Percentiles rank a stretch among this genome's conserved stretches.
These are phyloP conservation scores for Aureobasidium sp. DNA, from an alignment of 2,329 filamentous ascomycete genomes.

Conservation along the genomic window DNA sequence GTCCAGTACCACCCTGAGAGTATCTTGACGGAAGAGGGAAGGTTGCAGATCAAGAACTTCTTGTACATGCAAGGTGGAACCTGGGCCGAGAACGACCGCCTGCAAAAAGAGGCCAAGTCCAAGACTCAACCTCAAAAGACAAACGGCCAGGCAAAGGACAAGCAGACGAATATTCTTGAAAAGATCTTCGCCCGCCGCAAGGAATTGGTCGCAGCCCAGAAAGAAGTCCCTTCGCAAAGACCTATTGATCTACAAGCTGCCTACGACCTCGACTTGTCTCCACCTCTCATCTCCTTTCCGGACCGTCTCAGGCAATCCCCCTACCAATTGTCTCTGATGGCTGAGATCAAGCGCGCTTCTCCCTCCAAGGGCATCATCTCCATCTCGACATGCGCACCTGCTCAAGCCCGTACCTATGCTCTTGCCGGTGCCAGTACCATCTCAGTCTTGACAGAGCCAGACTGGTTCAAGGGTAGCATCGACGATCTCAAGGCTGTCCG, in stretches of 20 bases:
- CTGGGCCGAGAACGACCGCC: slow-evolving; percentile 70
- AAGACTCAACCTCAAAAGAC: slow-evolving; percentile 29
- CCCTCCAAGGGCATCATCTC: slow-evolving; percentile 95
- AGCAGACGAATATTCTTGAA: slow-evolving; percentile 80
- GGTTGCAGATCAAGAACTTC: slow-evolving; percentile 89
- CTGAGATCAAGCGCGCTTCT: slow-evolving; percentile 93
- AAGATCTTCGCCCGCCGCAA: slow-evolving; percentile 81
- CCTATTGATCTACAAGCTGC: slow-evolving; percentile 77
- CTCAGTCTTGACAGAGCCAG: slow-evolving; percentile 94
- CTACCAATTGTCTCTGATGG: slow-evolving; percentile 87
- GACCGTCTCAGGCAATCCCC: slow-evolving; percentile 72
- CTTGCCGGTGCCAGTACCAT: slow-evolving; percentile 93
- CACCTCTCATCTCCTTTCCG: slow-evolving; percentile 74
- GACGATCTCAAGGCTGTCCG: slow-evolving; percentile 85
- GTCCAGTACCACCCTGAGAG: slow-evolving; percentile 98
- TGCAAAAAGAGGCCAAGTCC: slow-evolving; percentile 35
- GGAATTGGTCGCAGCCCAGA: slow-evolving; percentile 70
- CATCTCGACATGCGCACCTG: slow-evolving; percentile 76
- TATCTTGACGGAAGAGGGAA: slow-evolving; percentile 83
- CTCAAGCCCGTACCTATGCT: slow-evolving; percentile 86
- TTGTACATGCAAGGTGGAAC: slow-evolving; percentile 80
- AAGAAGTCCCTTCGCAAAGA: slow-evolving; percentile 75
- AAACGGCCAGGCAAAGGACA: slow-evolving; percentile 35
- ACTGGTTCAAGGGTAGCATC: slow-evolving; percentile 98
- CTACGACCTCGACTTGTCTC: slow-evolving; percentile 76